phyloP scores from a whole-genome alignment of 1,139 yeast genomes.

The Blastobotrys raffinosifermentans region DNA sequence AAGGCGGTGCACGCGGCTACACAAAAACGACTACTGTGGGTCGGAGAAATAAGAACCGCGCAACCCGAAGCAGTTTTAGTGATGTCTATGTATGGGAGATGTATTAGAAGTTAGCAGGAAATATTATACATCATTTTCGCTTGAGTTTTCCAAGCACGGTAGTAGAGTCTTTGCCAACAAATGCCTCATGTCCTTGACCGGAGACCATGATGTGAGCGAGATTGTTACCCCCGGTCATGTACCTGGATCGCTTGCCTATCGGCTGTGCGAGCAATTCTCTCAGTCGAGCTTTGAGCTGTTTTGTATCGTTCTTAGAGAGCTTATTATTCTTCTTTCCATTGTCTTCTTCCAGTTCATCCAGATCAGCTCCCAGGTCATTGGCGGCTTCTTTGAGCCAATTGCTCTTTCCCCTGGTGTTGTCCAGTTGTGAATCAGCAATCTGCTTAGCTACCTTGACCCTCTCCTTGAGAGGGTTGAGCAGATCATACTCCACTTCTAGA shows the following conservation, averaged over 20 bases:
- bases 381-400: slow-evolving; percentile 89
- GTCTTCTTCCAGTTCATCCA: slow-evolving; percentile 46
- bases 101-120: slow-evolving; percentile 5
- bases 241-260: slow-evolving; percentile 48
- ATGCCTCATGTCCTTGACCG: slow-evolving; percentile 62
- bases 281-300: slow-evolving; percentile 50
- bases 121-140: slow-evolving; percentile 26
- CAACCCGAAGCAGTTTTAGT: too few species aligned
- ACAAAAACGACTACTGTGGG: neutral
- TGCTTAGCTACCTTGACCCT: slow-evolving; percentile 65
- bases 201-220: slow-evolving; percentile 77
- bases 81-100: too few species aligned
- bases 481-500: slow-evolving; percentile 71
- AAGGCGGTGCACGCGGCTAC: neutral
- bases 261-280: slow-evolving; percentile 50
- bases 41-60: neutral
- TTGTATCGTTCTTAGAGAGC: slow-evolving; percentile 33
- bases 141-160: slow-evolving; percentile 66
- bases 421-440: slow-evolving; percentile 64
- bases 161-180: slow-evolving; percentile 62
- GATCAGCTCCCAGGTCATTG: slow-evolving; percentile 79
- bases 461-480: slow-evolving; percentile 62
- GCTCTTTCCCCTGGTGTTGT: slow-evolving; percentile 62
- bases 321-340: slow-evolving; percentile 34
- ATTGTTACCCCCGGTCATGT: slow-evolving; percentile 78